A percentile compares a stretch with the other conserved stretches of the same genome.
Conservation (phyloP, 2,329 filamentous ascomycete genomes). For the Teratosphaeria viscida region DNA sequence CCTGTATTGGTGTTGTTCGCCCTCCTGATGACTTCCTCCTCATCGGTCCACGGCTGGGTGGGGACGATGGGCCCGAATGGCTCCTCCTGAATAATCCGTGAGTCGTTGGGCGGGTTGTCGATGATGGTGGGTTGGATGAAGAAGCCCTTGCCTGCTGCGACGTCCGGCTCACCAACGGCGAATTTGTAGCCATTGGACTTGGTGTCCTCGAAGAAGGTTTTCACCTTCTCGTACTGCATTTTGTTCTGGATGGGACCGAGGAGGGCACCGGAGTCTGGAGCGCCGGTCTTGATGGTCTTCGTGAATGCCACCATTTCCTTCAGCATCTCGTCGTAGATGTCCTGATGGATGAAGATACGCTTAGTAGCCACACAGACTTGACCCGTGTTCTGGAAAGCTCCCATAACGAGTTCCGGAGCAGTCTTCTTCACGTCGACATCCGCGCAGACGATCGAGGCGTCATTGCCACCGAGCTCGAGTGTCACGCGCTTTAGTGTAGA, state of each 20-base stretch:
- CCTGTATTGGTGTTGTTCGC: constrained; percentile 42
- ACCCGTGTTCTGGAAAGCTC: constrained; percentile 48
- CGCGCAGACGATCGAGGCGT: constrained; percentile 48
- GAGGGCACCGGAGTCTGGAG: constrained; percentile 31
- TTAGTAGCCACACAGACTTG: constrained; percentile 47
- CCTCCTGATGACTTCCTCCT: constrained; percentile 37
- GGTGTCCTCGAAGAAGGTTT: constrained; percentile 29
- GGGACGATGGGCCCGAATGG: constrained; percentile 43
- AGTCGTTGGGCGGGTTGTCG: constrained; percentile 34
- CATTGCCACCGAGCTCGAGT: constrained; percentile 53
- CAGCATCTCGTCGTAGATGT: constrained; percentile 41
- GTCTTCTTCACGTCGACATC: constrained; percentile 47
- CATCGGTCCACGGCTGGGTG: constrained; percentile 34
- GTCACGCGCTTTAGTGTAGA: constrained; percentile 51
- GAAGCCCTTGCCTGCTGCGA: constrained; percentile 31
- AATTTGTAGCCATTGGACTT: constrained; percentile 39
- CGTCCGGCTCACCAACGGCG: constrained; percentile 42
- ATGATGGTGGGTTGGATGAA: constrained; percentile 37
- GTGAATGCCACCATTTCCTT: constrained; percentile 37
- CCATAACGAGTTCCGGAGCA: constrained; percentile 40
- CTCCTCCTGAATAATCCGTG: constrained; percentile 37
- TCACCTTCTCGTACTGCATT: constrained; percentile 44
- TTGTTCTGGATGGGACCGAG: constrained; percentile 51
- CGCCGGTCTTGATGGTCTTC: constrained; percentile 35
- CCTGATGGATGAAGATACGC: constrained; percentile 48